Conservation (phyloP, 805 yeast genomes). For the Danielozyma ontarioensis region DNA sequence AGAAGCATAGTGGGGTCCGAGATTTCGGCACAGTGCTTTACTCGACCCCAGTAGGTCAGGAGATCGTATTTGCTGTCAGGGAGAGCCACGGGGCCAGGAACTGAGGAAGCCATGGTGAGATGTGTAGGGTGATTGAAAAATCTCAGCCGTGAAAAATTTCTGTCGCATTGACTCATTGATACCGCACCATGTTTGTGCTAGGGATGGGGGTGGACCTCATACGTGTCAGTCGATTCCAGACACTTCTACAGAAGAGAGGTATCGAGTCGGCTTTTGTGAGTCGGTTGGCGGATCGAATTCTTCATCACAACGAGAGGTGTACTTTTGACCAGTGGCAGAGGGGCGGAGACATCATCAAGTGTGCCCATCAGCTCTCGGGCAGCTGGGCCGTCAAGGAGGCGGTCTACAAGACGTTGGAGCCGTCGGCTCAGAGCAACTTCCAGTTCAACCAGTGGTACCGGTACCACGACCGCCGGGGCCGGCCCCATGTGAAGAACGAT, state of each 20-base stretch:
- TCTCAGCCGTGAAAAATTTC: no score
- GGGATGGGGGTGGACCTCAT: constrained; percentile 60
- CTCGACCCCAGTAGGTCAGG: constrained; percentile 86
- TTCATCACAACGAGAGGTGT: constrained; percentile 42
- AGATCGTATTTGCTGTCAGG: constrained; percentile 82
- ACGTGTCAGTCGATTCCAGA: constrained; percentile 39
- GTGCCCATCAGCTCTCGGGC: constrained; percentile 43
- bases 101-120: constrained; percentile 73
- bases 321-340: constrained; percentile 14
- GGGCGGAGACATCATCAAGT: constrained; percentile 13
- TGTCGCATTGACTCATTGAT: no score
- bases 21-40: constrained; percentile 87
- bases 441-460: constrained; percentile 59
- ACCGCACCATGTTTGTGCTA: constrained; percentile 13
- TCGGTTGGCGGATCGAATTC: constrained; percentile 42
- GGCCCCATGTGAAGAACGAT: constrained; percentile 38
- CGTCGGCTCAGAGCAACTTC: constrained; percentile 45
- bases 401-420: constrained; percentile 53
- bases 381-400: constrained; percentile 78
- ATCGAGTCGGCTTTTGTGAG: constrained; percentile 19
- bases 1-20: constrained; percentile 89
- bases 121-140: background rate
- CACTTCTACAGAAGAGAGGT: constrained; percentile 30
- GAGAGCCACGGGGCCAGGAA: constrained; percentile 73
- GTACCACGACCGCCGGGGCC: constrained; percentile 30